Base-by-base conservation (phyloP, 345 rosid species). In the Lepidium aucheri region DNA sequence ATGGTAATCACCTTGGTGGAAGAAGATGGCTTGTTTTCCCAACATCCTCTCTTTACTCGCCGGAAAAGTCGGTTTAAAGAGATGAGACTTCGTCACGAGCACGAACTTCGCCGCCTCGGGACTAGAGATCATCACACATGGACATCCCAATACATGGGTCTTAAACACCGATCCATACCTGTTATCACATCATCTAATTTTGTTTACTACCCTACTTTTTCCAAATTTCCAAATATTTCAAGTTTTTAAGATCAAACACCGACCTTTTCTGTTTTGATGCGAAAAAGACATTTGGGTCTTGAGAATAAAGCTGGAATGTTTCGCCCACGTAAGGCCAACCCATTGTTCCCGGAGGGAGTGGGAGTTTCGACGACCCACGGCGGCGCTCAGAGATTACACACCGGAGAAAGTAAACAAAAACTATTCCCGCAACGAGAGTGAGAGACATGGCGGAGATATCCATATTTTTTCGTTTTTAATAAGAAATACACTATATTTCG, bases 251-350 rank as follows among this genome's bases (percentile, higher is more conserved):
- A 5, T 28, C n/a, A 65, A 53, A 3, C 17, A 66, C 30, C 30
- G 40, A 86, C 92, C 83, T 84, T 38, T 76, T 80, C 11, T 78
- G 77, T 68, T 91, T 91, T 0, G 86, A 77, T 11, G 91, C 82
- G 63, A 91, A 88, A 83, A 91, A 91, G 74, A 80, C 78, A 74
- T 85, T 86, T 6, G 97, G 97, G 86, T 91, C 76, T 52, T 88
- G 96, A 11, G 97, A 91, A 80, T 91, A 91, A 53, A 91, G 88
- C 14, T 91, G 88, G 32, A 88, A 84, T 9, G 97, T 91, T 52
- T 91, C 96, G 0, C 97, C 97, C 17, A 91, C 68, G 64, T 84
- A 88, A 43, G 97, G 96, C 83, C 83, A 91, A 30, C 97, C 97
- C 73, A 88, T 13, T 30, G 96, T 63, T 55, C 97, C 97, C 1